A percentile compares a stretch with the other conserved stretches of the same genome.
Conservation (phyloP, 805 yeast genomes). For the Pachysolen tannophilus region DNA sequence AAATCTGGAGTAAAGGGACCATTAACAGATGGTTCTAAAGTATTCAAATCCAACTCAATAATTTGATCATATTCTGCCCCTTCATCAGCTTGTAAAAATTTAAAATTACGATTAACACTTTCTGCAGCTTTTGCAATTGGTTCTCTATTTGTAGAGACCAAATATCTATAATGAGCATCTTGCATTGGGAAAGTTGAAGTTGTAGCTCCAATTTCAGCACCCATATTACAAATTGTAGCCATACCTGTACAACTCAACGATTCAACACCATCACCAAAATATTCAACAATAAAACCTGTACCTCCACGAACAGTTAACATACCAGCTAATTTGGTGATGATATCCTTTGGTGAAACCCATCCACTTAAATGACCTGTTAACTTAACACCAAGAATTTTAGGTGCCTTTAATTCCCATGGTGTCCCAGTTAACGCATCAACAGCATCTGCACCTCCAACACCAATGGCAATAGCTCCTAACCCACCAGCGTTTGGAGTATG, state of each 20-base stretch:
- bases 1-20: conserved; percentile 99
- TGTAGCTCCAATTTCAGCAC: conserved; percentile 99
- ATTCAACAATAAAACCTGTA: conserved; percentile 94
- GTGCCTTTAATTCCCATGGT: conserved; percentile 98
- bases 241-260: conserved; percentile 95
- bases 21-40: conserved; percentile 91
- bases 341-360: conserved; percentile 97
- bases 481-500: conserved; percentile 99
- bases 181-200: conserved; percentile 97
- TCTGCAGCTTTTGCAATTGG: conserved; percentile 78
- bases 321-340: conserved; percentile 89
- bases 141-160: conserved; percentile 79
- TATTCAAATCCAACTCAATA: conserved; percentile 81
- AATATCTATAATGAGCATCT: conserved; percentile 79
- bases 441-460: conserved; percentile 99
- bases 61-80: conserved; percentile 93
- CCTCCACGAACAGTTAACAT: conserved; percentile 96
- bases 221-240: conserved; percentile 99
- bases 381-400: conserved; percentile 91
- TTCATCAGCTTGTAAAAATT: conserved; percentile 75
- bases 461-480: conserved; percentile 94
- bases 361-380: conserved; percentile 87
- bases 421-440: conserved; percentile 92
- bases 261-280: conserved; percentile 92
- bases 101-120: conserved; percentile 52